These are phyloP conservation scores for Diophrys appendiculata DNA, from an alignment of 73 alveolate genomes.

Conservation along the genomic window DNA sequence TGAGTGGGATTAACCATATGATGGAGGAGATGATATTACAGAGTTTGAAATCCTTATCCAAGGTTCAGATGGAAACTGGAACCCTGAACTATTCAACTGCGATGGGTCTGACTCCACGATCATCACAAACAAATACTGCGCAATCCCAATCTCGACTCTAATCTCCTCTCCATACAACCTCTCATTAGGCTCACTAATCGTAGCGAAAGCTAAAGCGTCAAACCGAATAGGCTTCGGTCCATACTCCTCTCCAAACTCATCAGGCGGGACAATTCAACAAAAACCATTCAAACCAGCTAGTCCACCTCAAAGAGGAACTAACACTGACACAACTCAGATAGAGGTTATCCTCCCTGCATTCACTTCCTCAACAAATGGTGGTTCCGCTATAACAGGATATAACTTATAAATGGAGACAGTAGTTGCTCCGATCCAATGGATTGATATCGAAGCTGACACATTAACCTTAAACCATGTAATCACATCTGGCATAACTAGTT, in stretches of 20 bases:
- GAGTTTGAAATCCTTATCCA: not conserved
- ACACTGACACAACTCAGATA: slow-evolving; percentile 1
- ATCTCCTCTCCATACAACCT: slow-evolving; percentile 23
- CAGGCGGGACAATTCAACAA: slow-evolving; percentile 5
- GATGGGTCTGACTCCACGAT: not conserved
- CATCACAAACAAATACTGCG: not conserved
- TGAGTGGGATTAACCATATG: slow-evolving; percentile 18
- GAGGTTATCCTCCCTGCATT: slow-evolving; percentile 4
- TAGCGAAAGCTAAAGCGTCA: slow-evolving; percentile 25
- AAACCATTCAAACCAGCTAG: slow-evolving; percentile 32
- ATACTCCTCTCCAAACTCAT: slow-evolving; percentile 10
- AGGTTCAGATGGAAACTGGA: slow-evolving; percentile 9
- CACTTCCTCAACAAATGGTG: slow-evolving; percentile 19
- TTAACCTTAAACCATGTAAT: too few species aligned
- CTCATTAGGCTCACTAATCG: slow-evolving; percentile 12
- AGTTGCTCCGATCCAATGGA: not conserved
- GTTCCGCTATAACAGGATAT: slow-evolving; percentile 19
- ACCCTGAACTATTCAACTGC: slow-evolving; percentile 12
- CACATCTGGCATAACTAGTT: not conserved
- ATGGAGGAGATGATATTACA: slow-evolving; percentile 14
- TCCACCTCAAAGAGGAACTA: slow-evolving; percentile 8
- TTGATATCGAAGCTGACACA: not conserved
- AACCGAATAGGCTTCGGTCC: slow-evolving; percentile 28
- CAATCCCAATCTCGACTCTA: slow-evolving; percentile 9
- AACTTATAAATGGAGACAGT: slow-evolving; percentile 35